Percentiles rank a stretch among this genome's conserved stretches.
Evolutionary conservation across 2,329 filamentous ascomycete genomes (phyloP).

Genomic region (Aspergillus brasiliensis): DNA sequence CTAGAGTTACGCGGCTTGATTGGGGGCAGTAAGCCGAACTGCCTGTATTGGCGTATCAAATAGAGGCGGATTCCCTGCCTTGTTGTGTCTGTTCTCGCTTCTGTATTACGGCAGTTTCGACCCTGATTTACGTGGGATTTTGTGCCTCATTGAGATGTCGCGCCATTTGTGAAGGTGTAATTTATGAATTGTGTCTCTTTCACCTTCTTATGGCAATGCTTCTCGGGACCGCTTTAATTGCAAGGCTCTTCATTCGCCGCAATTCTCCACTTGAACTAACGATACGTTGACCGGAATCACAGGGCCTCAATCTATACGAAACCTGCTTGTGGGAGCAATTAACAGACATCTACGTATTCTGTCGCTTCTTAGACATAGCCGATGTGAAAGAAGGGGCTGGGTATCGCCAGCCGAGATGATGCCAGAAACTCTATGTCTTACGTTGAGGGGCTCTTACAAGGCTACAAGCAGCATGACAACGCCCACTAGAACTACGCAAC

Average conservation of each 20-base stretch:
- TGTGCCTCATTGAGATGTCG: no score
- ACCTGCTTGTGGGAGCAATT: constrained; percentile 4
- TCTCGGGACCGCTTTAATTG: not conserved
- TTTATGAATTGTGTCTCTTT: not conserved
- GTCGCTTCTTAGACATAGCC: not conserved
- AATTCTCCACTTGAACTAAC: constrained; percentile 16
- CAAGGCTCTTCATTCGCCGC: constrained; percentile 6
- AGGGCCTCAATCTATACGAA: constrained; percentile 18
- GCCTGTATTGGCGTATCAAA: not conserved
- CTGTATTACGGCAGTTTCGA: no score
- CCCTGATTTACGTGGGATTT: no score
- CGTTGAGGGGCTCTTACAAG: not conserved
- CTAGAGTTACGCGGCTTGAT: not conserved
- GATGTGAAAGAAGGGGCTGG: not conserved
- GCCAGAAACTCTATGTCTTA: not conserved
- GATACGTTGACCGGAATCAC: constrained; percentile 7
- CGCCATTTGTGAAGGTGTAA: no score
- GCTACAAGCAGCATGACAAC: not conserved
- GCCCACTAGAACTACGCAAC: not conserved
- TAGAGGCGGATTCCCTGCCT: not conserved
- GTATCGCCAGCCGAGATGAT: not conserved
- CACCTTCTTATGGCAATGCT: not conserved
- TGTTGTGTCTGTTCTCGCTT: not conserved
- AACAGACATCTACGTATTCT: not conserved
- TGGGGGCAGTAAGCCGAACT: not conserved